phyloP scores from a whole-genome alignment of 2,329 filamentous ascomycete genomes.

The Septoria petroselini region DNA sequence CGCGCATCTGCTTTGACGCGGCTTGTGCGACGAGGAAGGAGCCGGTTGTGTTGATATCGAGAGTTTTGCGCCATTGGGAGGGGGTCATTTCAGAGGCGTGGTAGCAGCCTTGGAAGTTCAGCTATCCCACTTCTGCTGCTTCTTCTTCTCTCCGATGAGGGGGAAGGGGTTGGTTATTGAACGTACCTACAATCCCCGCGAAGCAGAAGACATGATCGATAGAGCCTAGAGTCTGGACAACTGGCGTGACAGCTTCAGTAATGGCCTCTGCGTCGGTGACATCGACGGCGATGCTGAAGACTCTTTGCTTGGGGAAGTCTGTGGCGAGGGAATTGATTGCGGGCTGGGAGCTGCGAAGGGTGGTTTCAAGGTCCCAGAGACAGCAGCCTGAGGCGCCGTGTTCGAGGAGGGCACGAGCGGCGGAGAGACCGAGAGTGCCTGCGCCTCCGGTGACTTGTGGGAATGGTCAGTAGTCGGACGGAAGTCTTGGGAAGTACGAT shows the following conservation, averaged over 20 bases:
- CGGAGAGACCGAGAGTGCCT: slow-evolving; percentile 59
- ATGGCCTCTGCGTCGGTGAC: slow-evolving; percentile 56
- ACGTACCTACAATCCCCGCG: slow-evolving; percentile 66
- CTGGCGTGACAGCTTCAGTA: slow-evolving; percentile 43
- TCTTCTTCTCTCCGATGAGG: too few species aligned
- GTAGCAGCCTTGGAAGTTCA: too few species aligned
- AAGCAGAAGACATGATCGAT: slow-evolving; percentile 61
- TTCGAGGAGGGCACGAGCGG: slow-evolving; percentile 63
- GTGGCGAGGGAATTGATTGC: slow-evolving; percentile 48
- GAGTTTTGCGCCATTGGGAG: slow-evolving; percentile 59
- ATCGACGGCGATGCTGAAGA: slow-evolving; percentile 55
- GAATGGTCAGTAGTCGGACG: too few species aligned
- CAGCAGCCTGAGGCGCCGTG: slow-evolving; percentile 60
- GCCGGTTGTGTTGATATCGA: slow-evolving; percentile 72
- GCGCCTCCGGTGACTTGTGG: slow-evolving; percentile 61
- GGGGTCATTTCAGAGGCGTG: slow-evolving; percentile 59
- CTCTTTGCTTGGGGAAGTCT: slow-evolving; percentile 55
- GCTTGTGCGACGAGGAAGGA: slow-evolving; percentile 69
- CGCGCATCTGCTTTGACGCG: slow-evolving; percentile 55
- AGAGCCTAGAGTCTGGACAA: slow-evolving; percentile 47
- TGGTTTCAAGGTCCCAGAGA: slow-evolving; percentile 58
- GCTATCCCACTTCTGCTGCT: too few species aligned
- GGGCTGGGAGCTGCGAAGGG: slow-evolving; percentile 40
- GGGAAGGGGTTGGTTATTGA: too few species aligned
- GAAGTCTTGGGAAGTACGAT: too few species aligned